phyloP scores from a whole-genome alignment of 1,284 basidiomycete genomes.

The Pholiota adiposa region DNA sequence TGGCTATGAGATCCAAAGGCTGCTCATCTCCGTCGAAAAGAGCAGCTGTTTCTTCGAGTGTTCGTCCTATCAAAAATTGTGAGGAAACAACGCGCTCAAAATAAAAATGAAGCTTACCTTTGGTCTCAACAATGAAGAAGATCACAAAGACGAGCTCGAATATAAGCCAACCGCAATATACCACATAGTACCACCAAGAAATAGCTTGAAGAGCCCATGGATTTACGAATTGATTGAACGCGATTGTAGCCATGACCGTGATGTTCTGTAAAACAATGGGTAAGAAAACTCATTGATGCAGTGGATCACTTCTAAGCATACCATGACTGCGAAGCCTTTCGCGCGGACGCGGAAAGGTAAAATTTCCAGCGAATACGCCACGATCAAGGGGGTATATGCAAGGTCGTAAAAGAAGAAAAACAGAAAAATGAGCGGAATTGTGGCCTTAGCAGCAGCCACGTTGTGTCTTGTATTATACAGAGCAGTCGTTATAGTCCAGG shows the following conservation, averaged over 20 bases:
- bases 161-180: constrained; percentile 64
- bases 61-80: constrained; percentile 44
- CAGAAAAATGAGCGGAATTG: constrained; percentile 73
- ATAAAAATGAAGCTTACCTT: constrained; percentile 39
- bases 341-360: constrained; percentile 70
- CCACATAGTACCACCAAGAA: constrained; percentile 71
- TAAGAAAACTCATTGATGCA: constrained; percentile 1
- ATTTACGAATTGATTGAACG: constrained; percentile 78
- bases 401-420: constrained; percentile 73
- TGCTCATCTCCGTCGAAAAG: constrained; percentile 63
- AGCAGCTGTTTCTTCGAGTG: constrained; percentile 68
- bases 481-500: constrained; percentile 64
- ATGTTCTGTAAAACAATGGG: constrained; percentile 49
- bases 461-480: constrained; percentile 54
- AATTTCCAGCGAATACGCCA: constrained; percentile 72
- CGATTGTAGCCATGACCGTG: constrained; percentile 56
- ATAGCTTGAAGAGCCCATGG: constrained; percentile 70
- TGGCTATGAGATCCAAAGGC: constrained; percentile 46
- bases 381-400: constrained; percentile 66
- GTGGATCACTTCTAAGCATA: constrained; percentile 29
- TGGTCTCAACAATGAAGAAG: constrained; percentile 65
- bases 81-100: background rate
- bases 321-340: constrained; percentile 71
- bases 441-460: constrained; percentile 55
- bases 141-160: constrained; percentile 61